Evolutionary conservation across 169 alveolate species (phyloP), one percentile per base, ranked within the genome.

Genomic region (Babesia caballi): DNA sequence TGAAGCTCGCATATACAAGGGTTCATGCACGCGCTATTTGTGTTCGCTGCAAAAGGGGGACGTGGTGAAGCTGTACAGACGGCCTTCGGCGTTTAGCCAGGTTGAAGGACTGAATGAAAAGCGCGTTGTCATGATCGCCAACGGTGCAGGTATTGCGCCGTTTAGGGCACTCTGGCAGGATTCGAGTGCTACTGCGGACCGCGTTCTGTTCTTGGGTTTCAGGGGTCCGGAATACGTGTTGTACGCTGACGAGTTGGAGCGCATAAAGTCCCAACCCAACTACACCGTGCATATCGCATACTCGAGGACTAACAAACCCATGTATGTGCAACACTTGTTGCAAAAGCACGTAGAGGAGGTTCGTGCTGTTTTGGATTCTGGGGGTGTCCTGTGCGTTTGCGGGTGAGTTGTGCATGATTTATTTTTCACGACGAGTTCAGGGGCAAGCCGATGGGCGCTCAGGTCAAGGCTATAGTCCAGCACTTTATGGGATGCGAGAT

Each of bases 141-240:
- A 89, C 33, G 92, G 92, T 0, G 61, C 92, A 25, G 92, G 86
- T 4, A 49, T 72, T 27, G 82, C 75, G 6, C 84, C 78, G 12
- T 74, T 77, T 46, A 32, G 83, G 40, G 80, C 66, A 21, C 36
- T 83, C 28, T 53, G 88, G 83, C 75, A 49, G 15, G 23, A 46
- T 28, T 17, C 19, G 27, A 30, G 11, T 25, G 15, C 3, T 3
- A 28, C 2, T 14, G 4, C 0, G 42, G 41, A 51, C 21, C 58
- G 53, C 17, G 35, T 56, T 21, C 25, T 77, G 17, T 42, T 76
- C 56, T 38, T 68, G 14, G 90, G 88, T 30, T 75, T 49, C 54
- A 53, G 89, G 35, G 52, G 28, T 4, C 52, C 25, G 17, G 46
- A 25, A 30, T 70, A 82, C 36, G 23, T 56, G 28, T 14, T 82